These are phyloP conservation scores for Guadua angustifolia DNA, from an alignment of 176 grass and related monocot genomes.

Conservation along the genomic window DNA sequence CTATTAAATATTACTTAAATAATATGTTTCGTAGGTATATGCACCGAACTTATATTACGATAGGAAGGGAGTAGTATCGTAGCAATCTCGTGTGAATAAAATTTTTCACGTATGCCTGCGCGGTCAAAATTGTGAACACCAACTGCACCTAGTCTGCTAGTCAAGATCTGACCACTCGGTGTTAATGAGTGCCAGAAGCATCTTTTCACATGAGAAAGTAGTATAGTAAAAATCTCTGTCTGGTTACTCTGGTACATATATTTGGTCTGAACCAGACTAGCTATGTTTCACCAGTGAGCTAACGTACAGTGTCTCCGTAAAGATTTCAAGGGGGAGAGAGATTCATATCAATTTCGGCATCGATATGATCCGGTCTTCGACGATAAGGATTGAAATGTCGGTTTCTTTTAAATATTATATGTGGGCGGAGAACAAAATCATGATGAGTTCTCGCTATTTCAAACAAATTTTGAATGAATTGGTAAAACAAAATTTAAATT, in stretches of 20 bases:
- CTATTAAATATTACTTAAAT: too few relatives aligned
- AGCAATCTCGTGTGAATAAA: constrained; percentile 21
- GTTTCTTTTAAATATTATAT: too few relatives aligned
- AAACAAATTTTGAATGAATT: too few relatives aligned
- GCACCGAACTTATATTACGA: too few relatives aligned
- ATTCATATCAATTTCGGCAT: background rate
- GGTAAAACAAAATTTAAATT: too few relatives aligned
- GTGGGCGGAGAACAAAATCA: too few relatives aligned
- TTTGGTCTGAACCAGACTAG: constrained; percentile 46
- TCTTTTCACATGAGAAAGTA: constrained; percentile 58
- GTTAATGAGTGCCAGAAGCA: constrained; percentile 45
- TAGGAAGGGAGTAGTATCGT: too few relatives aligned
- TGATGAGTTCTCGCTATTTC: too few relatives aligned
- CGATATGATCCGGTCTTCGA: background rate
- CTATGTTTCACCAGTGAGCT: background rate
- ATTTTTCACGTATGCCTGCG: constrained; percentile 5
- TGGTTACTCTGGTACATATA: constrained; percentile 31
- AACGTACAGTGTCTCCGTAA: background rate
- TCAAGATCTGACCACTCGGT: constrained; percentile 63
- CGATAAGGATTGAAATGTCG: too few relatives aligned
- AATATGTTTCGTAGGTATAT: too few relatives aligned
- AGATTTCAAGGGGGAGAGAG: constrained; percentile 27
- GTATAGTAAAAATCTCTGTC: constrained; percentile 22
- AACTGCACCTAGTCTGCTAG: constrained; percentile 43
- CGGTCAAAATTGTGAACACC: constrained; percentile 33